A percentile compares a stretch with the other conserved stretches of the same genome.
Conservation (phyloP, 2,329 filamentous ascomycete genomes). For the Periconia macrospinosa region DNA sequence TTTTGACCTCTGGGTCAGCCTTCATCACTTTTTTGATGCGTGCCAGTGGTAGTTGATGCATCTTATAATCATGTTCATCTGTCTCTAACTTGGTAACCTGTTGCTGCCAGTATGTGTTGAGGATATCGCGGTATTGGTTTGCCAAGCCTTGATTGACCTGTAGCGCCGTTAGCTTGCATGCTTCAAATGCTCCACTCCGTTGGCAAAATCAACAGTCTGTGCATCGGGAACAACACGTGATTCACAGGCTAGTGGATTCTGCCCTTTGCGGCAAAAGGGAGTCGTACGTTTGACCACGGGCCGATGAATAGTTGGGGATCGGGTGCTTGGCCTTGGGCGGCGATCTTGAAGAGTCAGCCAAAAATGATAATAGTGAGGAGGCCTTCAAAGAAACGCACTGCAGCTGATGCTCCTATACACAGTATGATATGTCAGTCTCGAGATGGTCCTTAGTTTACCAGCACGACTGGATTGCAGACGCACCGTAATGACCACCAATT, state of each 20-base stretch:
- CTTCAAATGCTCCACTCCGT: not conserved
- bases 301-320: slow-evolving; percentile 88
- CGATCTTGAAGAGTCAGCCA: slow-evolving; percentile 64
- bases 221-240: not conserved
- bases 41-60: slow-evolving; percentile 94
- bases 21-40: slow-evolving; percentile 99
- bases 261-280: not conserved
- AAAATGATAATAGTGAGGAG: slow-evolving; percentile 7
- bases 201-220: not conserved
- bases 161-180: slow-evolving; percentile 23
- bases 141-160: slow-evolving; percentile 94
- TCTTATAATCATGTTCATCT: slow-evolving; percentile 96
- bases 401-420: slow-evolving; percentile 66
- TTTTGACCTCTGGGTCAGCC: slow-evolving; percentile 97
- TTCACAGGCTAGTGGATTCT: not conserved
- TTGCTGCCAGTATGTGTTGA: slow-evolving; percentile 99
- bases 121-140: slow-evolving; percentile 91
- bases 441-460: not conserved
- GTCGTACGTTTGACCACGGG: slow-evolving; percentile 84
- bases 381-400: slow-evolving; percentile 55
- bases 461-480: slow-evolving; percentile 14
- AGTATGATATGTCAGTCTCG: not conserved
- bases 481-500: slow-evolving; percentile 55
- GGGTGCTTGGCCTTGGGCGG: slow-evolving; percentile 84
- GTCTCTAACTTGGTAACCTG: slow-evolving; percentile 94